A percentile compares a stretch with the other conserved stretches of the same genome.
These are phyloP conservation scores for Microstegium vimineum DNA, from an alignment of 176 grass and related monocot genomes.

Conservation along the genomic window DNA sequence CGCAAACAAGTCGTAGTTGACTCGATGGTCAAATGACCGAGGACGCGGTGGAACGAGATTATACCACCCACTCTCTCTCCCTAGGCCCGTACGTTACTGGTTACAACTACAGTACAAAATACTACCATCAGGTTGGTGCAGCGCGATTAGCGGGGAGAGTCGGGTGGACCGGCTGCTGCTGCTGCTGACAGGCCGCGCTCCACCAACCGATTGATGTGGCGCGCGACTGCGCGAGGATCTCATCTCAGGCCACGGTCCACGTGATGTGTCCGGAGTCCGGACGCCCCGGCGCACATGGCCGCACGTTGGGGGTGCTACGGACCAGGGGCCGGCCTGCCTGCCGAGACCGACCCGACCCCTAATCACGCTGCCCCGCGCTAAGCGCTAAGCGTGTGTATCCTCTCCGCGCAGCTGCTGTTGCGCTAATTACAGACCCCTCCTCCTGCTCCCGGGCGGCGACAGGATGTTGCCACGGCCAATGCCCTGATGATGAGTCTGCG, in stretches of 20 bases:
- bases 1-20: slow-evolving; percentile 1
- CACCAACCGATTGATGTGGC: slow-evolving; percentile 37
- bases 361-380: too few relatives aligned
- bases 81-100: not conserved
- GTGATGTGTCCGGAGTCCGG: slow-evolving; percentile 35
- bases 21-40: slow-evolving; percentile 9
- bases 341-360: too few relatives aligned
- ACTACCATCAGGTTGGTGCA: slow-evolving; percentile 6
- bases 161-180: not conserved
- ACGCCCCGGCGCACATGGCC: slow-evolving; percentile 25
- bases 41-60: not conserved
- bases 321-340: not conserved
- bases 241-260: slow-evolving; percentile 25
- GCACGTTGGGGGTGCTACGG: slow-evolving; percentile 26
- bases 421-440: not conserved
- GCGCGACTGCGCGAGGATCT: not conserved
- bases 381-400: not conserved
- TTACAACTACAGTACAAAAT: too few relatives aligned
- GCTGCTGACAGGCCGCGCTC: slow-evolving; percentile 2
- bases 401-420: not conserved
- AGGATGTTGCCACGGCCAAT: not conserved
- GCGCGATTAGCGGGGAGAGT: slow-evolving; percentile 34
- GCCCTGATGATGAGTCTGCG: not conserved
- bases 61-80: too few relatives aligned
- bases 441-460: not conserved